A percentile compares a stretch with the other conserved stretches of the same genome.
Evolutionary conservation across 495 filamentous ascomycete species (phyloP).

Genomic region (Physcia stellaris): DNA sequence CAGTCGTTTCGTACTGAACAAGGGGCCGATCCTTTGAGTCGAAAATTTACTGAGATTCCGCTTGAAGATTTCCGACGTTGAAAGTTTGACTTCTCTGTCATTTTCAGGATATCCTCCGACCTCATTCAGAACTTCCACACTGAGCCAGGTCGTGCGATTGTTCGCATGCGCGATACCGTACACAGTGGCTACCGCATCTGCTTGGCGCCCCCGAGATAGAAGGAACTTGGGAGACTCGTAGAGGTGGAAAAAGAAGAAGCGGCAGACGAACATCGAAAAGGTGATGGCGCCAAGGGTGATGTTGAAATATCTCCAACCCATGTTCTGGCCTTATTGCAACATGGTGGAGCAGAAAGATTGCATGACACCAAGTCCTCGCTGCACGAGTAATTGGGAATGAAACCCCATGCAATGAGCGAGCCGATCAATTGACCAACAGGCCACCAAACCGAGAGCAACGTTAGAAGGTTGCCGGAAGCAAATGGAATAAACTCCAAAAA

Average conservation of each 20-base stretch:
- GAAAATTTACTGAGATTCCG: slow-evolving; percentile 43
- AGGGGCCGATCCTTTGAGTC: slow-evolving; percentile 33
- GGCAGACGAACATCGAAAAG: slow-evolving; percentile 50
- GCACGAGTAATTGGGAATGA: slow-evolving; percentile 40
- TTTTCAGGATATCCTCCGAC: slow-evolving; percentile 34
- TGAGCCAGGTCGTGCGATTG: slow-evolving; percentile 37
- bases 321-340: slow-evolving; percentile 50
- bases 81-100: slow-evolving; percentile 23
- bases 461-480: slow-evolving; percentile 38
- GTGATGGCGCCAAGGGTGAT: slow-evolving; percentile 60
- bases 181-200: slow-evolving; percentile 58
- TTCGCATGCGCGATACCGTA: slow-evolving; percentile 46
- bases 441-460: slow-evolving; percentile 47
- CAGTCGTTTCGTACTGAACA: slow-evolving; percentile 39
- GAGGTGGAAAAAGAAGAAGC: slow-evolving; percentile 65
- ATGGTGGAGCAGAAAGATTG: slow-evolving; percentile 22
- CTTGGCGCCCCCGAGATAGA: slow-evolving; percentile 55
- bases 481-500: slow-evolving; percentile 47
- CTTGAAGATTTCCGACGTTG: slow-evolving; percentile 29
- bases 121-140: slow-evolving; percentile 37
- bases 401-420: slow-evolving; percentile 38
- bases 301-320: slow-evolving; percentile 75
- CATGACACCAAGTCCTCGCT: slow-evolving; percentile 21
- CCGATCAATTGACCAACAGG: slow-evolving; percentile 42
- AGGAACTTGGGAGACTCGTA: slow-evolving; percentile 74